These are phyloP conservation scores for Scenedesmus sp. DNA, from an alignment of 163 green algal genomes.

Conservation along the genomic window DNA sequence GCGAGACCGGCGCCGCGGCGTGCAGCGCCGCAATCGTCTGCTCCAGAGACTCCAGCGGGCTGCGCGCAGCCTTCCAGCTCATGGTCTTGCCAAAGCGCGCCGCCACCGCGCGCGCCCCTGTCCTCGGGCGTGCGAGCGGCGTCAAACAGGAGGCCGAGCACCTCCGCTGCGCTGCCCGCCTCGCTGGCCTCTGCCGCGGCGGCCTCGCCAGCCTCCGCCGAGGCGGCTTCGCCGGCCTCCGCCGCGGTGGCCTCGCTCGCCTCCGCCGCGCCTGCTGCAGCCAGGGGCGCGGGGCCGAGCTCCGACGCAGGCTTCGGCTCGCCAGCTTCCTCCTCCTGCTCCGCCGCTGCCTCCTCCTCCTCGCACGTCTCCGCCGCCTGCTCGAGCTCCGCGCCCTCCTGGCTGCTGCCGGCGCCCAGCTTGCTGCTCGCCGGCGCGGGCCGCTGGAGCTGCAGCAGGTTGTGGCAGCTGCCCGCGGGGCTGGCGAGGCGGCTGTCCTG, in stretches of 20 bases:
- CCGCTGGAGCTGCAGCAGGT: background rate
- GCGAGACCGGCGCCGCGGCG: background rate
- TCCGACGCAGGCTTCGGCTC: background rate
- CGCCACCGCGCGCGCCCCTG: conserved; percentile 1
- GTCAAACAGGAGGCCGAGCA: conserved; percentile 11
- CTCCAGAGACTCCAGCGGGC: background rate
- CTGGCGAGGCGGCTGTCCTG: background rate
- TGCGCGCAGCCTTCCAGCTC: background rate
- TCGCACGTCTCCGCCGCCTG: too few species aligned
- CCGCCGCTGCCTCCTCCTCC: background rate
- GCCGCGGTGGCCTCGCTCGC: too few species aligned
- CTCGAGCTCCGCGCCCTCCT: too few species aligned
- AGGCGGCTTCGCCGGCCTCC: background rate
- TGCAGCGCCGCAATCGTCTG: background rate
- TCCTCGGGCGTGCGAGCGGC: background rate
- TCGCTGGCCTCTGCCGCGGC: too few species aligned
- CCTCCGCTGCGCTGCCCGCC: conserved; percentile 2
- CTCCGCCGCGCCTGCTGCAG: too few species aligned
- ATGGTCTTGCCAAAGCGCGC: conserved; percentile 21
- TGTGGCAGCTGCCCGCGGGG: conserved; percentile 12
- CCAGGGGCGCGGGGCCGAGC: too few species aligned
- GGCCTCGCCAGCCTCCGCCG: background rate
- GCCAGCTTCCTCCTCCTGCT: background rate
- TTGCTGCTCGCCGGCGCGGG: background rate
- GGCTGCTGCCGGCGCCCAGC: conserved; percentile 2